Percentiles rank a stretch among this genome's conserved stretches.
phyloP scores from a whole-genome alignment of 2,329 filamentous ascomycete genomes.

The Apiospora saccharicola region DNA sequence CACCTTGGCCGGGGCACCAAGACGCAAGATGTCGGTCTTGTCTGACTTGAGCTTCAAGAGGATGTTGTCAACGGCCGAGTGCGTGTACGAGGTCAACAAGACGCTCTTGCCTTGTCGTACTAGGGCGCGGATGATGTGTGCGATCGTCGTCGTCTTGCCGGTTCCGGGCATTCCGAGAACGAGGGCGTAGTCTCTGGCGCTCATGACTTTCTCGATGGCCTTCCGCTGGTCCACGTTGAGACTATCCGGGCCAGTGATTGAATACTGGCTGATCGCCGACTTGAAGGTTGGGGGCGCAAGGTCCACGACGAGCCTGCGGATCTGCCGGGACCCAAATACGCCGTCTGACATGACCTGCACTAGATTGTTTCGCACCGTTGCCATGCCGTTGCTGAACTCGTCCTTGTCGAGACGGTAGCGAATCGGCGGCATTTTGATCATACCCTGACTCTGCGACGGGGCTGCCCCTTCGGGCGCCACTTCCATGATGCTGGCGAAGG shows the following conservation, averaged over 20 bases:
- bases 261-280: conserved; percentile 67
- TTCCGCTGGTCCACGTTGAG: conserved; percentile 88
- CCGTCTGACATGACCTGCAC: conserved; percentile 89
- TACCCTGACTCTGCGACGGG: conserved; percentile 58
- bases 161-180: conserved; percentile 98
- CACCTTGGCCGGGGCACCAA: conserved; percentile 85
- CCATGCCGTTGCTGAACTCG: conserved; percentile 98
- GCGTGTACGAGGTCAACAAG: conserved; percentile 92
- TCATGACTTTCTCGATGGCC: conserved; percentile 95
- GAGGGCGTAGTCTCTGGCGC: conserved; percentile 92
- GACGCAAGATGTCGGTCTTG: conserved; percentile 79
- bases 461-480: conserved; percentile 66
- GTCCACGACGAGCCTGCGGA: conserved; percentile 84
- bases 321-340: conserved; percentile 72
- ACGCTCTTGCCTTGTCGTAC: conserved; percentile 92
- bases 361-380: conserved; percentile 90
- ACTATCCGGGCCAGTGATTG: conserved; percentile 65
- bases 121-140: conserved; percentile 92
- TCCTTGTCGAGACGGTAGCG: conserved; percentile 94
- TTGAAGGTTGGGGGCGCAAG: conserved; percentile 78
- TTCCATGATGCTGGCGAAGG: conserved; percentile 92
- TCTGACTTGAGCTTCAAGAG: conserved; percentile 87
- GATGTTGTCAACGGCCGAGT: conserved; percentile 98
- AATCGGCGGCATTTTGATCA: conserved; percentile 61
- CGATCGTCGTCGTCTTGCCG: conserved; percentile 97